A percentile compares a stretch with the other conserved stretches of the same genome.
These are phyloP conservation scores for Anacardium occidentale DNA, from an alignment of 345 rosid genomes.

Conservation along the genomic window DNA sequence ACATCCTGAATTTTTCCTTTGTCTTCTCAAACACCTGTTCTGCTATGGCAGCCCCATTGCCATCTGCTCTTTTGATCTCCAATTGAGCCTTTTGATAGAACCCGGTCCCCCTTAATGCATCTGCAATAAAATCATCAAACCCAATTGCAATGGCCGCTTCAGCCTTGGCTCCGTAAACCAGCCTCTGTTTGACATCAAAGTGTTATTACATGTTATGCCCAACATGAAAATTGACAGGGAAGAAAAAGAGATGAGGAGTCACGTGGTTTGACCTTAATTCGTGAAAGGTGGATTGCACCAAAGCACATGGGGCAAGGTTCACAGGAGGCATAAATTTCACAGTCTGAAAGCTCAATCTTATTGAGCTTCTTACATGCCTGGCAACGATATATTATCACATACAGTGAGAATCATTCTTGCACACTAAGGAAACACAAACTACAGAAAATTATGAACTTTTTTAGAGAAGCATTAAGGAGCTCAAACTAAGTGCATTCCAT, in stretches of 20 bases:
- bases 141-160: slow-evolving; percentile 74
- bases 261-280: slow-evolving; percentile 42
- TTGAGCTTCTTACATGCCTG: slow-evolving; percentile 68
- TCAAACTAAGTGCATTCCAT: background rate
- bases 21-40: slow-evolving; percentile 65
- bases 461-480: slow-evolving; percentile 4
- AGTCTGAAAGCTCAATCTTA: slow-evolving; percentile 56
- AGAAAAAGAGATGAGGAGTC: background rate
- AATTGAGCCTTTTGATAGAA: slow-evolving; percentile 56
- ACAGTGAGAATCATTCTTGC: background rate
- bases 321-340: slow-evolving; percentile 64
- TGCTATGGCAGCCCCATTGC: slow-evolving; percentile 51
- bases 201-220: background rate
- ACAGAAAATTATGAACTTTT: background rate
- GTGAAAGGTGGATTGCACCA: slow-evolving; percentile 63
- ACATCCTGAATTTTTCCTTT: slow-evolving; percentile 56
- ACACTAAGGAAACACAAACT: background rate
- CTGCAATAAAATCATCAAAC: slow-evolving; percentile 60
- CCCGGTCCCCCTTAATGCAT: slow-evolving; percentile 61
- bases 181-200: slow-evolving; percentile 34
- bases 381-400: background rate
- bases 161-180: slow-evolving; percentile 70
- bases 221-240: background rate
- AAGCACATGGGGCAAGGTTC: slow-evolving; percentile 81
- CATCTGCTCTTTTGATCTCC: slow-evolving; percentile 63